phyloP scores from a whole-genome alignment of 306 rosid genomes.

The Trifolium pratense region DNA sequence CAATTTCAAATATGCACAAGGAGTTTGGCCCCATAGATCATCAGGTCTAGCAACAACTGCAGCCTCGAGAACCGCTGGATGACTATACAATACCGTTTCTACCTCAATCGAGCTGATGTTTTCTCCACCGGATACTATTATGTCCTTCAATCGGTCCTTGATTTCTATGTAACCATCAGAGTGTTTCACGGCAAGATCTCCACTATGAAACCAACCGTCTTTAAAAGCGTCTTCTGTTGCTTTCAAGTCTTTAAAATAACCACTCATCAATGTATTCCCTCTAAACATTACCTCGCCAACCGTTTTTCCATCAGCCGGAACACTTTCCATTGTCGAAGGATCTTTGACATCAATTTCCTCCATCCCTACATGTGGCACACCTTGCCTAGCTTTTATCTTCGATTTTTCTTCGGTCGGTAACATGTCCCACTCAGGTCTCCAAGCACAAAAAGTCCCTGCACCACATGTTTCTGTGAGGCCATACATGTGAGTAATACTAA shows the following conservation, averaged over 20 bases:
- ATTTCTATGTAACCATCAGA: conserved; percentile 73
- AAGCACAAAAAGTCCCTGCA: conserved; percentile 70
- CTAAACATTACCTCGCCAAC: conserved; percentile 78
- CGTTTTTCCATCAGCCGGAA: conserved; percentile 75
- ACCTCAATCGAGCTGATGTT: conserved; percentile 83
- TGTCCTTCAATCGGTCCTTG: conserved; percentile 80
- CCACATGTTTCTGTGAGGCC: conserved; percentile 89
- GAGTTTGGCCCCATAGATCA: conserved; percentile 84
- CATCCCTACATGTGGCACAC: conserved; percentile 65
- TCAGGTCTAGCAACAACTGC: conserved; percentile 85
- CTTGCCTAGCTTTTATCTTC: conserved; percentile 69
- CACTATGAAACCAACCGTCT: conserved; percentile 87
- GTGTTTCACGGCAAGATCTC: conserved; percentile 84
- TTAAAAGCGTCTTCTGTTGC: conserved; percentile 76
- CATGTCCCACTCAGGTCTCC: conserved; percentile 80
- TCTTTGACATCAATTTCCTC: conserved; percentile 70
- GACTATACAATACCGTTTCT: conserved; percentile 66
- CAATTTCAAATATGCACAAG: conserved; percentile 76
- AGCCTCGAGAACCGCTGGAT: conserved; percentile 79
- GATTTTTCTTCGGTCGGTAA: conserved; percentile 54
- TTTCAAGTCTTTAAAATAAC: conserved; percentile 66
- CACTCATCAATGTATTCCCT: conserved; percentile 93
- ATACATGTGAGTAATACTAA: conserved; percentile 68
- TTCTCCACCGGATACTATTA: conserved; percentile 85
- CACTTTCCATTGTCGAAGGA: conserved; percentile 66